Evolutionary conservation across 768 basidiomycete species (phyloP).

Genomic region (Sistotremastrum suecicum): DNA sequence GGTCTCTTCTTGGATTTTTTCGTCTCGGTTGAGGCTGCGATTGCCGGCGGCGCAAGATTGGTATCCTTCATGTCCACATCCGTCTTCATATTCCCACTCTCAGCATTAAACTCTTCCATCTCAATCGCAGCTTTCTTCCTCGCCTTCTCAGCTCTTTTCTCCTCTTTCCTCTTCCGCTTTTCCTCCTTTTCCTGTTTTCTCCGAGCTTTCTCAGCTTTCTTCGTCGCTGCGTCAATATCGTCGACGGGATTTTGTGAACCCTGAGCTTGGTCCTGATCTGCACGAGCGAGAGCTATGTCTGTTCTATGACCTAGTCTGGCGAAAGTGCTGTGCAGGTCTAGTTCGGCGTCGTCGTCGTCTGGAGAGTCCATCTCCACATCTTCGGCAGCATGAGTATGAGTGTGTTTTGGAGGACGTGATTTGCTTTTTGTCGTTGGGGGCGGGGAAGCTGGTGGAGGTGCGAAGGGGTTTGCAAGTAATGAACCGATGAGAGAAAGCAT

Average conservation of each 20-base stretch:
- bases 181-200: conserved; percentile 7
- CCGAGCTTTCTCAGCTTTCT: conserved; percentile 1
- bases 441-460: conserved; percentile 37
- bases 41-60: conserved; percentile 2
- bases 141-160: conserved; percentile 12
- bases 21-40: conserved; percentile 1
- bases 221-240: conserved; percentile 11
- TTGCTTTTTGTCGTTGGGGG: conserved; percentile 9
- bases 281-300: conserved; percentile 2
- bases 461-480: conserved; percentile 63
- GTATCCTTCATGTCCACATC: conserved; percentile 12
- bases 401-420: not conserved
- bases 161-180: conserved; percentile 10
- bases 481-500: conserved; percentile 87
- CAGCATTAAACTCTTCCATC: conserved; percentile 5
- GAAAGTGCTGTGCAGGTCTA: conserved; percentile 8
- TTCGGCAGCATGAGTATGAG: not conserved
- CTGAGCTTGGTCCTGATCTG: conserved; percentile 1
- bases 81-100: conserved; percentile 11
- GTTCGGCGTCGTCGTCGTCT: conserved; percentile 12
- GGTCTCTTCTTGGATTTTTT: conserved; percentile 18
- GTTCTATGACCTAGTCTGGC: not conserved
- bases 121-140: conserved; percentile 11
- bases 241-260: conserved; percentile 3
- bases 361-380: not conserved